Evolutionary conservation across 495 filamentous ascomycete species (phyloP), one percentile per base, ranked within the genome.

Genomic region (Polyplosphaeria fusca): DNA sequence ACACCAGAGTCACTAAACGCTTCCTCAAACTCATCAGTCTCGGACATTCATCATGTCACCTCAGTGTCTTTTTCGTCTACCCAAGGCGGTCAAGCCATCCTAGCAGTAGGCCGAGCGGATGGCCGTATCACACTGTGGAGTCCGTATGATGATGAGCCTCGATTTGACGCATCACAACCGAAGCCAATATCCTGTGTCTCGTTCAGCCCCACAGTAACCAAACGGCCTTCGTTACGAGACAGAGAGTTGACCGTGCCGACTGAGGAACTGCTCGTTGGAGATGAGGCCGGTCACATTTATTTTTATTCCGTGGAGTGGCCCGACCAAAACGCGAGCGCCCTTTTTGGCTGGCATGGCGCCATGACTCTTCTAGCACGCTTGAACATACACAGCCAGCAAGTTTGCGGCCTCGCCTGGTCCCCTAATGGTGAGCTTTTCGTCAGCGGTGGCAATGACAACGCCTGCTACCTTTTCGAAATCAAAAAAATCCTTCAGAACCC

Each of bases 261-360:
- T 0, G 91, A 98, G 68, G 89, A 95, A 53, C 80, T 98, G 32
- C 77, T 92, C 2, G 86, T 93, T 14, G 91, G 94, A 2, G 91
- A 97, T 56, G 90, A 97, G 61, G 64, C 77, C n/a, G 93, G 93
- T 0, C 80, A 80, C 47, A 70, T 98, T 2, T 95, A 89, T 72
- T 89, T 92, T 60, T 98, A 97, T 70, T 80, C 83, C 5, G 77
- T 98, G 5, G 89, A 96, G 67, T 96, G 92, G 92, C 85, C 89
- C 3, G 63, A 65, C 25, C 67, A 73, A 38, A 57, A 68, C 16
- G 62, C 67, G 19, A 58, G 67, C 47, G 71, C 73, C 24, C 67
- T 79, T 22, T 78, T 74, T 65, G 81, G 79, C 55, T 93, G 89
- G 89, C 76, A 79, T 26, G 89, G 92, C 13, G 74, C 82, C 9